Percentiles rank a stretch among this genome's conserved stretches.
phyloP scores from a whole-genome alignment of 2,329 filamentous ascomycete genomes.

The Venturia effusa region DNA sequence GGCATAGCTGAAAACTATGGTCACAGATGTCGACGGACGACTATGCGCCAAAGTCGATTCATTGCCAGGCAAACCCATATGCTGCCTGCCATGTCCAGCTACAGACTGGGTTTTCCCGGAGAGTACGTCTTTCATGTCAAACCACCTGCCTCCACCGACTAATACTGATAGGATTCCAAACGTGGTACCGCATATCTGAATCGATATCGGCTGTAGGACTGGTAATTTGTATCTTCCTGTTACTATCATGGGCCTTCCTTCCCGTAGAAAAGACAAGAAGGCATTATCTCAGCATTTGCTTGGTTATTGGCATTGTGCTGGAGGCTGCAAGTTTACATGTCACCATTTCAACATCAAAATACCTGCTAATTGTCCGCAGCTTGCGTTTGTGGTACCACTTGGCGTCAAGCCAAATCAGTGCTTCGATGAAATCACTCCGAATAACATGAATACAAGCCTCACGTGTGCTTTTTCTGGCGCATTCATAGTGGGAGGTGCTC shows the following conservation, averaged over 20 bases:
- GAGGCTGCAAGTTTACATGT: conserved; percentile 56
- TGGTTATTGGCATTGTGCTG: conserved; percentile 63
- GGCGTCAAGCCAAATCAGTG: conserved; percentile 71
- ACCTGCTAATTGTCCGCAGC: conserved; percentile 33
- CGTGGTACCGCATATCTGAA: conserved; percentile 57
- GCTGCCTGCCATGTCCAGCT: conserved; percentile 85
- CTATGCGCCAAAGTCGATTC: conserved; percentile 41
- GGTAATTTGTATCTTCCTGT: conserved; percentile 60
- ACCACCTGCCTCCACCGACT: conserved; percentile 4
- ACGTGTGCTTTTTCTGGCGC: conserved; percentile 83
- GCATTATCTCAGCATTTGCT: conserved; percentile 85
- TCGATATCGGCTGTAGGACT: conserved; percentile 72
- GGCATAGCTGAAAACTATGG: conserved; percentile 21
- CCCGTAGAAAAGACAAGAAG: conserved; percentile 82
- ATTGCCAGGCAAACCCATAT: conserved; percentile 43
- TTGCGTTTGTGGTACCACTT: conserved; percentile 85
- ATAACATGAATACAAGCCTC: conserved; percentile 74
- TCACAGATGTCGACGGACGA: conserved; percentile 42
- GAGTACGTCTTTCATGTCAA: conserved; percentile 26
- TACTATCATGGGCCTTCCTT: conserved; percentile 68
- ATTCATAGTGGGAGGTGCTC: conserved; percentile 76
- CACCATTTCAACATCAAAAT: not conserved
- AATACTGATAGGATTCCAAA: conserved; percentile 34
- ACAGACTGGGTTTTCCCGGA: conserved; percentile 63
- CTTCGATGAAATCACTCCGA: conserved; percentile 79